A percentile compares a stretch with the other conserved stretches of the same genome.
These are phyloP conservation scores for Chlamydomonas sphaeroides DNA, from an alignment of 139 green algal species.

Conservation along the genomic window DNA sequence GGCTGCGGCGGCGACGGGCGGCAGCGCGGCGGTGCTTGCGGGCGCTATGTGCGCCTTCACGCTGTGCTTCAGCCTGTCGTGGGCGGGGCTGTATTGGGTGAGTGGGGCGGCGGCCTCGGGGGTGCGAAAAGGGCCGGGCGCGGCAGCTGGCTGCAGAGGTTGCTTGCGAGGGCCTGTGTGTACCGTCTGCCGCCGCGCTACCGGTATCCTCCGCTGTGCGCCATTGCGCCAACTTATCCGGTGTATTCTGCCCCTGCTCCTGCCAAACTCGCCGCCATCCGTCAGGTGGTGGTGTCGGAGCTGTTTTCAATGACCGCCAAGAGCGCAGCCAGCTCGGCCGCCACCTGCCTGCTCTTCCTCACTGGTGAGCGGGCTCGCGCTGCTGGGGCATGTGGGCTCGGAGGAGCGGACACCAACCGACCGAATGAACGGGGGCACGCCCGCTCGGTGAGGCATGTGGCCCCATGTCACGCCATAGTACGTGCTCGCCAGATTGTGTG, in stretches of 20 bases:
- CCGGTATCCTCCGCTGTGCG: slow-evolving; percentile 48
- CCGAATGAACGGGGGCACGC: no score
- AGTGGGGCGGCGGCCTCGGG: slow-evolving; percentile 29
- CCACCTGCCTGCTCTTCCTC: slow-evolving; percentile 75
- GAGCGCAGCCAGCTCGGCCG: slow-evolving; percentile 62
- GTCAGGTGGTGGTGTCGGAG: slow-evolving; percentile 85
- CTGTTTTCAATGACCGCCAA: slow-evolving; percentile 80
- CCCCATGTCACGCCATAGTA: no score
- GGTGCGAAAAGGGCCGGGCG: no score
- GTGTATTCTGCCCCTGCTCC: background rate
- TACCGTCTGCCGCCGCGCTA: no score
- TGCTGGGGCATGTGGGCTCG: no score
- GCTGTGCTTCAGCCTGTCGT: slow-evolving; percentile 73
- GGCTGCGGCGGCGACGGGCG: slow-evolving; percentile 35
- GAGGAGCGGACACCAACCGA: no score
- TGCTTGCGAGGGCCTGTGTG: no score
- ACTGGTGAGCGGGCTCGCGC: no score
- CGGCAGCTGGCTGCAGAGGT: no score
- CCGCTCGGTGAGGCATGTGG: no score
- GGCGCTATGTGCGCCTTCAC: slow-evolving; percentile 82
- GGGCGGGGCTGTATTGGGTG: slow-evolving; percentile 83
- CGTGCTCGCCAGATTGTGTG: no score
- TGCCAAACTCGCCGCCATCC: slow-evolving; percentile 35
- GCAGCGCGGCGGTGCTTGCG: slow-evolving; percentile 28
- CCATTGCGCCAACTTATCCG: background rate